These are phyloP conservation scores for Arabidopsis arenosa DNA, from an alignment of 345 rosid species.

Conservation along the genomic window DNA sequence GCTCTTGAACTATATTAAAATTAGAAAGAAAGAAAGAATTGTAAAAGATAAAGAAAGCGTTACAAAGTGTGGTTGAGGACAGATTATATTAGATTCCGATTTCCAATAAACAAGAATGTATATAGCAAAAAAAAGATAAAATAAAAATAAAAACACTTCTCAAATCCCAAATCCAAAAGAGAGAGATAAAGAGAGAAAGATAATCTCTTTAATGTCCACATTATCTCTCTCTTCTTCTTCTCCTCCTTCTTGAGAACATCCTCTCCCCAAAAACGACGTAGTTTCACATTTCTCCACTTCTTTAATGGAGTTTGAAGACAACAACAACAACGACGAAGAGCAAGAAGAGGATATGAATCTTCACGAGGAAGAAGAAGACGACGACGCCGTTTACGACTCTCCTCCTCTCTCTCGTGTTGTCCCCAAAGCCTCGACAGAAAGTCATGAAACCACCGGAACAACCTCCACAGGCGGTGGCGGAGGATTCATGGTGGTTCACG, in stretches of 20 bases:
- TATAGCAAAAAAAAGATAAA: neutral
- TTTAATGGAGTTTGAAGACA: conserved; percentile 42
- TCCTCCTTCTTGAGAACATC: conserved; percentile 19
- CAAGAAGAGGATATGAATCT: conserved; percentile 68
- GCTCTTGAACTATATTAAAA: conserved; percentile 19
- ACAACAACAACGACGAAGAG: conserved; percentile 69
- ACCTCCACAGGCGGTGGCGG: conserved; percentile 29
- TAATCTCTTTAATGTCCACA: conserved; percentile 50
- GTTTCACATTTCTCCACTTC: conserved; percentile 18
- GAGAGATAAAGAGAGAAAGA: conserved; percentile 15
- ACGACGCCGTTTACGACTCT: conserved; percentile 53
- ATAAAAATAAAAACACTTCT: neutral
- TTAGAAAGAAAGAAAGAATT: conserved; percentile 3
- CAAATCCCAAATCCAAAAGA: conserved; percentile 31
- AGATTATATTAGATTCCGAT: conserved; percentile 43
- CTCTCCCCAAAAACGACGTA: conserved; percentile 40
- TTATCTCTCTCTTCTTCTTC: conserved; percentile 45
- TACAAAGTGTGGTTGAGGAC: conserved; percentile 47
- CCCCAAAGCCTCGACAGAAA: conserved; percentile 35
- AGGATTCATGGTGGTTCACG: conserved; percentile 49
- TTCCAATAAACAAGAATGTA: conserved; percentile 41
- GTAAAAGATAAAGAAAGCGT: conserved; percentile 38
- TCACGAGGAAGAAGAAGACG: conserved; percentile 46
- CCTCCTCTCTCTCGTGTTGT: conserved; percentile 34
- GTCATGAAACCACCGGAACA: conserved; percentile 38